Evolutionary conservation across 331 rosid genomes (phyloP), one percentile per base, ranked within the genome.

Genomic region (Pyracantha coccinea): DNA sequence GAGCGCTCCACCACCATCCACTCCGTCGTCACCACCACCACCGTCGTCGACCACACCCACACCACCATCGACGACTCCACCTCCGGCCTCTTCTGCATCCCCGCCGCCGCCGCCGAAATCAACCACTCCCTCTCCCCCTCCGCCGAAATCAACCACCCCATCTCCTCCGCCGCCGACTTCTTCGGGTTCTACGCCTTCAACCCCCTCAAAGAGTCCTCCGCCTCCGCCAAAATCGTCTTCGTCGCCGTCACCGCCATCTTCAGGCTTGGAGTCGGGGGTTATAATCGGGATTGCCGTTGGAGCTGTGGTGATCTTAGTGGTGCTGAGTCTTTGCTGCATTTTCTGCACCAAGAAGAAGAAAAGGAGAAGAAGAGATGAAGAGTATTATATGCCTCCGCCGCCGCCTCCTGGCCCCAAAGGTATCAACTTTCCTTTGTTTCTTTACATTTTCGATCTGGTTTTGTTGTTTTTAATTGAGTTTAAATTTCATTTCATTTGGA

Each of bases 281-380:
- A 87, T 90, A 6, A 88, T 89, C 1, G 99, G 93, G 62, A 84
- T 90, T 53, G 97, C 93, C 45, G 77, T 88, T 0, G 96, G 93
- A 8, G 99, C 92, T 0, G 93, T 90, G 24, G 91, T 82, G 64
- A n/a, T 95, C 23, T 74, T 95, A 24, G 61, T 85, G 31, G 83
- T 92, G 54, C 38, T 95, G 44, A 90, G 92, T 79, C 27, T 90
- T 63, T 69, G 79, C 38, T 90, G 88, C 80, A 68, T 95, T 21
- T 92, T 88, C 68, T 85, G 90, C 25, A 77, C 83, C 8, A 92
- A 86, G 86, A 95, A 88, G 88, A 95, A 83, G 84, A 88, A 86
- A 85, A 88, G 93, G 74, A 91, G 85, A 62, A 80, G 90, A n/a
- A 97, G 85, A 50, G 93, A 92, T 47, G 91, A 89, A 41, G 79